Base-by-base conservation (phyloP, 192 early-diverging fungal species). In the Pilobolus umbonatus region DNA sequence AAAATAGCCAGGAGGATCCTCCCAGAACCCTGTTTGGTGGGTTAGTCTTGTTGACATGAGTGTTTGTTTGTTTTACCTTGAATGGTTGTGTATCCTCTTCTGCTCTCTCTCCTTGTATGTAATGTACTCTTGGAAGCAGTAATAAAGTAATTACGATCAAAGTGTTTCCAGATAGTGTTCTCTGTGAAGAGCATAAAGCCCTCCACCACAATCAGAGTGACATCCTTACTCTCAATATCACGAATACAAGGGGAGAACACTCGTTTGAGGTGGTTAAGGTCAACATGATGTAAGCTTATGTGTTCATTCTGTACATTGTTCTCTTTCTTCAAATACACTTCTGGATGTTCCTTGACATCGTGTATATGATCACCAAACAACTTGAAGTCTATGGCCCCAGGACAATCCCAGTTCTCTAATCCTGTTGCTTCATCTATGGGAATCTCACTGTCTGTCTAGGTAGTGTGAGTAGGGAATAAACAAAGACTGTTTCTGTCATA, bases 141-240 rank as follows among this genome's bases (percentile, higher is more conserved):
- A 12, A 91, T 54, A 57, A 80, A 85, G 14, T 87, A 64, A 38
- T 80, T 73, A 12, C 64, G 57, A 36, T 85, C 81, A 5, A 82
- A 62, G 7, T 65, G 55, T 3, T 73, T 60, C 12, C 72, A 50
- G 10, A 85, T 55, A 6, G 53, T 34, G 10, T 70, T 55, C 54
- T 81, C 49, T 46, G 81, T 74, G 66, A 81, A 90, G 35, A 95
- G 76, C 46, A 95, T 73, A 55, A 95, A 90, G 7, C 93, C 93
- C 59, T 95, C 93, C 15, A 87, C 69, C 10, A 90, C 71, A 30
- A 83, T 55, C 53, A 81, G 74, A 56, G 47, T 62, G 17, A 60
- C 48, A 19, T 67, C 46, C 4, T 67, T 34, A 42, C n/a, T n/a
- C n/a, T n/a, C n/a, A n/a, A n/a, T n/a, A n/a, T n/a, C n/a, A n/a